Percentiles rank a stretch among this genome's conserved stretches.
phyloP scores from a whole-genome alignment of 768 basidiomycete genomes.

The Panaeolus cyanescens region DNA sequence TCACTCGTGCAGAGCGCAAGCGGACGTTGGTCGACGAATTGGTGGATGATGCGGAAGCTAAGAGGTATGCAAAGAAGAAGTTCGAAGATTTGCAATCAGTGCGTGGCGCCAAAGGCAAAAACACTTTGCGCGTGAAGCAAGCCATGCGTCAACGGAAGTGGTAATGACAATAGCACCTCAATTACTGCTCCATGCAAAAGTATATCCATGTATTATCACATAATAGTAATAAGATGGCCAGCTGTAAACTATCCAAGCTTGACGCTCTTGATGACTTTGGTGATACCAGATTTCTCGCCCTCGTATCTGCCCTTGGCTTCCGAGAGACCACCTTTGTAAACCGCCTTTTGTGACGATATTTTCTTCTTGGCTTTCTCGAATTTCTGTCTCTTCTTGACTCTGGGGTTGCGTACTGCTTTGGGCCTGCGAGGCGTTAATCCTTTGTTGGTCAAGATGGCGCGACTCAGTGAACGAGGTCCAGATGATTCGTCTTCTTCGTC shows the following conservation, averaged over 20 bases:
- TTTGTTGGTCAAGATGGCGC: constrained; percentile 91
- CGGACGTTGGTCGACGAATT: constrained; percentile 87
- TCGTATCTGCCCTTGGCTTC: constrained; percentile 74
- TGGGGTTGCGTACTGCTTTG: constrained; percentile 92
- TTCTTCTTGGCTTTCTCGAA: constrained; percentile 97
- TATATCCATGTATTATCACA: constrained; percentile 1
- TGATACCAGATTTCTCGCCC: constrained; percentile 93
- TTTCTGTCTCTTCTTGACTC: constrained; percentile 93
- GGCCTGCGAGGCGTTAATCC: constrained; percentile 90
- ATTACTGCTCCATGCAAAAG: not conserved
- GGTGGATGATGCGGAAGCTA: constrained; percentile 84
- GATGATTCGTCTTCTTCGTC: constrained; percentile 31
- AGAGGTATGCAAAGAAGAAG: constrained; percentile 89
- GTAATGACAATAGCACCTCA: constrained; percentile 36
- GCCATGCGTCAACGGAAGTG: constrained; percentile 68
- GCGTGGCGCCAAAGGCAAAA: constrained; percentile 68
- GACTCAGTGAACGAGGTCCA: constrained; percentile 88
- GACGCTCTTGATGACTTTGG: constrained; percentile 86
- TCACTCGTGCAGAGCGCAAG: constrained; percentile 70
- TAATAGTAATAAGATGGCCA: constrained; percentile 12
- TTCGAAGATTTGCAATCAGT: constrained; percentile 76
- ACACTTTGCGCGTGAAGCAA: constrained; percentile 68
- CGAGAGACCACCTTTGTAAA: constrained; percentile 87
- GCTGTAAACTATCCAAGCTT: constrained; percentile 50
- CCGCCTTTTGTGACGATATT: constrained; percentile 83